Conservation (phyloP, 306 rosid genomes). For the Trifolium fragiferum region DNA sequence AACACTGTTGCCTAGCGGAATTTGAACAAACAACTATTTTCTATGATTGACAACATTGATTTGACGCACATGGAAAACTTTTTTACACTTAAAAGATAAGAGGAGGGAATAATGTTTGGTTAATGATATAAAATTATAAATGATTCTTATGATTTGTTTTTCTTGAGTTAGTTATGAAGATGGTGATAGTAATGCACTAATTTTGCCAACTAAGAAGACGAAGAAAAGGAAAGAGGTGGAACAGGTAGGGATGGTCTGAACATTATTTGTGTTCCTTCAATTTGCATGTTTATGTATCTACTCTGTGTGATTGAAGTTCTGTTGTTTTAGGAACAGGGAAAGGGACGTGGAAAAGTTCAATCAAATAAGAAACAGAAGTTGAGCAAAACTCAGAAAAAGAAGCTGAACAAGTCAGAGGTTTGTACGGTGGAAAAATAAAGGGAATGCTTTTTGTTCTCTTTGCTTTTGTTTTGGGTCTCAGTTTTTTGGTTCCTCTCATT, state of each 20-base stretch:
- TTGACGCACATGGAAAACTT: too few species aligned
- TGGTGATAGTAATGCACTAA: slow-evolving; percentile 54
- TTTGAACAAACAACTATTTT: too few species aligned
- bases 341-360: slow-evolving; percentile 4
- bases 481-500: slow-evolving; percentile 35
- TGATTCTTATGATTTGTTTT: not conserved
- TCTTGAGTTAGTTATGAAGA: slow-evolving; percentile 47
- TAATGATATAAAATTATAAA: too few species aligned
- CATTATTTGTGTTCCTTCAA: slow-evolving; percentile 7
- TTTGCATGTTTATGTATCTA: not conserved
- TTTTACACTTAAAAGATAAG: too few species aligned
- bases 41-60: too few species aligned
- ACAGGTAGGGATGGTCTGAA: slow-evolving; percentile 44
- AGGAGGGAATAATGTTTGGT: too few species aligned
- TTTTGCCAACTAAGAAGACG: slow-evolving; percentile 48
- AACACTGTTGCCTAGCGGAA: too few species aligned
- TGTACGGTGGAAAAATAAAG: slow-evolving; percentile 30
- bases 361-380: slow-evolving; percentile 56
- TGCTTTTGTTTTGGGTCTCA: slow-evolving; percentile 28
- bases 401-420: slow-evolving; percentile 80
- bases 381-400: slow-evolving; percentile 76
- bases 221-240: slow-evolving; percentile 57
- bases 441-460: slow-evolving; percentile 34
- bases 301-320: slow-evolving; percentile 27
- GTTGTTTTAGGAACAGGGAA: slow-evolving; percentile 49